These are phyloP conservation scores for Candida frijolesensis DNA, from an alignment of 1,139 yeast species.

Conservation along the genomic window DNA sequence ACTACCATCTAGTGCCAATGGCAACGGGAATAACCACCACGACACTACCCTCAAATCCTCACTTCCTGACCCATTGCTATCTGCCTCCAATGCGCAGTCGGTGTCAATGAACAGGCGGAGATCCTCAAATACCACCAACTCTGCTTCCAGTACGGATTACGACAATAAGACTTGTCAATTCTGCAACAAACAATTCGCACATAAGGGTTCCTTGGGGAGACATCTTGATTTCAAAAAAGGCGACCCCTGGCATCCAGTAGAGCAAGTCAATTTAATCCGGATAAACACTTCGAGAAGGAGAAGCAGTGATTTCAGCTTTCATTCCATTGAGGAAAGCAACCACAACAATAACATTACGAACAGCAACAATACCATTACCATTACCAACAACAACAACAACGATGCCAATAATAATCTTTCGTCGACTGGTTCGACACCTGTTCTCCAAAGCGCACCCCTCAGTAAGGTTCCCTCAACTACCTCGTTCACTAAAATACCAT, in stretches of 20 bases:
- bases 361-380: background rate
- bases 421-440: slow-evolving; percentile 1
- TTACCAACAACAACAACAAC: background rate
- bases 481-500: background rate
- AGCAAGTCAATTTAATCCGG: slow-evolving; percentile 18
- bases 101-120: slow-evolving; percentile 9
- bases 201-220: slow-evolving; percentile 21
- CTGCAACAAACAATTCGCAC: slow-evolving; percentile 21
- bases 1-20: background rate
- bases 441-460: background rate
- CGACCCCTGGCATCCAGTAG: slow-evolving; percentile 21
- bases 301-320: slow-evolving; percentile 11
- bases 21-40: background rate
- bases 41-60: slow-evolving; percentile 8
- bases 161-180: slow-evolving; percentile 17
- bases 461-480: background rate
- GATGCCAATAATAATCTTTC: slow-evolving; percentile 2
- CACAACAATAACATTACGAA: no score
- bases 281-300: slow-evolving; percentile 16
- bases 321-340: background rate
- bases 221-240: slow-evolving; percentile 25
- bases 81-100: background rate
- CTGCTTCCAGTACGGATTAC: background rate
- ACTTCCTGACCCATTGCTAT: slow-evolving; percentile 6
- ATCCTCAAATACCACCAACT: background rate